Base-by-base conservation (phyloP, 2,329 filamentous ascomycete species). In the Fusarium nelsonii region DNA sequence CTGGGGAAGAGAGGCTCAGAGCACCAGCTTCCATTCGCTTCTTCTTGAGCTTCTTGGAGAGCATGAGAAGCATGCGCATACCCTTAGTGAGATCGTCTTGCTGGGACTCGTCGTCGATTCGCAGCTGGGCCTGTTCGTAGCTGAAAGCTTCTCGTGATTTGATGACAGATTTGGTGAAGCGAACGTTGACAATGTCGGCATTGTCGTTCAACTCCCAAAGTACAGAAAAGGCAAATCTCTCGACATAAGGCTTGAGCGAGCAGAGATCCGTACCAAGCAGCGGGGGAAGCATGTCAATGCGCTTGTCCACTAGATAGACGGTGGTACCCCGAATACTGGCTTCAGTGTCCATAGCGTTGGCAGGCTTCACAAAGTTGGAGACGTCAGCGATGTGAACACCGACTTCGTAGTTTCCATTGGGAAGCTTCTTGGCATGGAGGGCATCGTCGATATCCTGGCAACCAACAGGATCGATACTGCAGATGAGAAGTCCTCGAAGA, bases 371-470 rank as follows among this genome's bases (percentile, higher is more conserved):
- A 77, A 99, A 99, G 81, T 99, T 92, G 11, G 96, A 98, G n/a
- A 99, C 96, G 79, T 99, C 96, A 30, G 96, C 97, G 79, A 99
- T 99, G 80, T 99, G 97, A 16, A 99, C 96, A 68, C 96, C 96
- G 11, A 99, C 94, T 79, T 98, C 93, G 70, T 90, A 94, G 78
- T 98, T 97, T 43, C 97, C 96, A 74, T 98, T 98, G 0, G 93
- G 91, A 23, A 99, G 82, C 51, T 87, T 85, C 64, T 90, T 87
- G 8, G 96, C 94, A 79, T 99, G 97, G 8, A 99, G 87, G 18
- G 96, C 96, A 80, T 99, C 97, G 75, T 99, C 96, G 61, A 99
- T 99, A 83, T 99, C 96, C 75, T 98, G 95, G 80, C 96, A 99
- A 3, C 94, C 94, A 32, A 93, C 88, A 49, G 96, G 96, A 77